phyloP scores from a whole-genome alignment of 352 stramenopile genomes.

The Plasmopara viticola region DNA sequence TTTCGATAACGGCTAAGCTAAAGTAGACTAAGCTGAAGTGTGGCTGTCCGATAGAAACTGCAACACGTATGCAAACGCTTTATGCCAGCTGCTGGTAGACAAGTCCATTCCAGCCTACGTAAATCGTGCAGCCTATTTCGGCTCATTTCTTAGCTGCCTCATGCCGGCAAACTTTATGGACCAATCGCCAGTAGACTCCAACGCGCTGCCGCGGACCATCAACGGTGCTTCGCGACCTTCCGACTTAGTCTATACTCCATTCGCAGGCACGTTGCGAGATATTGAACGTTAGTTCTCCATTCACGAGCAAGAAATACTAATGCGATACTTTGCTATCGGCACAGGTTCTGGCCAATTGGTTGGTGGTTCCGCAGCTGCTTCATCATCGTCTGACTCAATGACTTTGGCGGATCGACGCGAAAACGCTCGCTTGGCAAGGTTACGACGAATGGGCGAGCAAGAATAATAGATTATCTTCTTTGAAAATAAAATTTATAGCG shows the following conservation, averaged over 20 bases:
- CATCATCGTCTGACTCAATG: conserved; percentile 16
- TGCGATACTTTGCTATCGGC: background rate
- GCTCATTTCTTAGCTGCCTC: conserved; percentile 81
- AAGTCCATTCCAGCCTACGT: conserved; percentile 86
- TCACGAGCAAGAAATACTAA: background rate
- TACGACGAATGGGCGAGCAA: conserved; percentile 39
- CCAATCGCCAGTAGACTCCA: conserved; percentile 54
- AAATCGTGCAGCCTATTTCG: conserved; percentile 91
- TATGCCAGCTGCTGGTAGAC: conserved; percentile 74
- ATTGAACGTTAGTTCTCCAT: background rate
- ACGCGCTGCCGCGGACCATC: conserved; percentile 11
- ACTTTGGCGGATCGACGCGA: conserved; percentile 53
- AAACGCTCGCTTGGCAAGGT: conserved; percentile 53
- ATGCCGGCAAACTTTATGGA: conserved; percentile 46
- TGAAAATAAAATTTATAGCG: conserved; percentile 1
- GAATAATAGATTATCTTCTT: conserved; percentile 11
- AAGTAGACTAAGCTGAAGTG: background rate
- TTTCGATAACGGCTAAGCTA: background rate
- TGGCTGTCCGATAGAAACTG: conserved; percentile 66
- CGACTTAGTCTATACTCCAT: conserved; percentile 46
- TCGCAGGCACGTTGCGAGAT: conserved; percentile 39
- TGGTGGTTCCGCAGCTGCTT: conserved; percentile 14
- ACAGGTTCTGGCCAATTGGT: conserved; percentile 43
- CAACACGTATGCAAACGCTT: conserved; percentile 91
- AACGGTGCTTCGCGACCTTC: conserved; percentile 22